phyloP scores from a whole-genome alignment of 148 eudicot genomes.

The Fagopyrum esculentum region DNA sequence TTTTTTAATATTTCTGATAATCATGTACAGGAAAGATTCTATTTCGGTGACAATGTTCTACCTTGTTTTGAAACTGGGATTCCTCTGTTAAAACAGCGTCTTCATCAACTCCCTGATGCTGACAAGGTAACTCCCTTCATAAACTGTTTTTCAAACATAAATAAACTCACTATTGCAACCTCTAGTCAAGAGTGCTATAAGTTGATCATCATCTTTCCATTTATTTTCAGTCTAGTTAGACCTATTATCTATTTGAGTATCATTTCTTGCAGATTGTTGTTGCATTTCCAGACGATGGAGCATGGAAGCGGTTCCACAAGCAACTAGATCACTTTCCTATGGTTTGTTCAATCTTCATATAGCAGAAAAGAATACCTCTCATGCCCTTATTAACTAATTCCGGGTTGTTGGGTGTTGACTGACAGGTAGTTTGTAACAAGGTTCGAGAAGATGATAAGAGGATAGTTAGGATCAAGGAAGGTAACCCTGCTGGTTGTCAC shows the following conservation, averaged over 20 bases:
- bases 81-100: constrained; percentile 86
- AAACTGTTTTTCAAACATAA: neutral
- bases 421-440: constrained; percentile 80
- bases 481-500: constrained; percentile 84
- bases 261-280: constrained; percentile 49
- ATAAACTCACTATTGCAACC: neutral
- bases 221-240: neutral
- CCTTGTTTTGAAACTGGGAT: constrained; percentile 97
- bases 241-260: neutral
- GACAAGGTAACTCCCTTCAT: constrained; percentile 44
- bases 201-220: neutral
- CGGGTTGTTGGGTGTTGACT: neutral
- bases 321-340: constrained; percentile 74
- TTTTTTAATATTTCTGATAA: neutral
- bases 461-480: constrained; percentile 92
- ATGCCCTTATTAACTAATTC: neutral
- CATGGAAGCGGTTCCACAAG: constrained; percentile 98
- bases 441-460: constrained; percentile 97
- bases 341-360: constrained; percentile 25
- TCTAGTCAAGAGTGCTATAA: neutral
- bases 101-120: constrained; percentile 70
- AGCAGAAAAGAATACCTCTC: neutral
- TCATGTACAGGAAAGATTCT: constrained; percentile 77
- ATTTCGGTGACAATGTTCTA: constrained; percentile 79
- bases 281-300: constrained; percentile 99